Base-by-base conservation (phyloP, 164 flowering plant genomes). In the Vitis cinerea region DNA sequence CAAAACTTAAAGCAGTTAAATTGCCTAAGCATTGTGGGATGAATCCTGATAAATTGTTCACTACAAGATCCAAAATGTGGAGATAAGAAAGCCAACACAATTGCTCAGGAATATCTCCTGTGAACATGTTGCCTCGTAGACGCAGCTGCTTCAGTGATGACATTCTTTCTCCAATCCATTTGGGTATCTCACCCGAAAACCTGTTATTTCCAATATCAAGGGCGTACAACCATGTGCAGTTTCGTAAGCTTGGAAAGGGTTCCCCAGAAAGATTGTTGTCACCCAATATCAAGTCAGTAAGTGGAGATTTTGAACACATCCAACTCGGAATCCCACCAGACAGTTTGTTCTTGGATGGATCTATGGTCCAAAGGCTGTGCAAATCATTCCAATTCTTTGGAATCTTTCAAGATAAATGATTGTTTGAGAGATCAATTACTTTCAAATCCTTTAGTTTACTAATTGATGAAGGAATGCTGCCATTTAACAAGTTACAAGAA, bases 301-400 rank as follows among this genome's bases (percentile, higher is more conserved):
- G 72, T n/a, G 50, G 49, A 29, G 44, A 1, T 14, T 65, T 48
- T 14, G 13, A 52, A 23, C 74, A 72, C 11, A 79, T 10, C 1
- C 72, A 80, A 1, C n/a, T 44, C 8, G 87, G 85, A 59, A 86
- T 78, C 0, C n/a, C 31, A 6, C 86, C 84, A 1, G 71, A 65
- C 13, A 84, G 16, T 19, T 54, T 58, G 49, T 84, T 84, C 17
- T 63, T 59, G 12, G 65, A 55, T 37, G 83, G 17, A 61, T 71
- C 69, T 0, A 82, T 27, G 10, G 31, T 27, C 4, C 11, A 3
- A 3, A 84, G 59, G 0, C 4, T 1, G 0, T 5, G 12, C 11
- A 44, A n/a, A 15, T 66, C 29, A 4, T 16, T 15, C 79, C 83
- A 77, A 65, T 65, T 67, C 9, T 61, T 5, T 7, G 81, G 81